Evolutionary conservation across 2,329 filamentous ascomycete genomes (phyloP), one percentile per base, ranked within the genome.

Genomic region (Neonectria punicea): DNA sequence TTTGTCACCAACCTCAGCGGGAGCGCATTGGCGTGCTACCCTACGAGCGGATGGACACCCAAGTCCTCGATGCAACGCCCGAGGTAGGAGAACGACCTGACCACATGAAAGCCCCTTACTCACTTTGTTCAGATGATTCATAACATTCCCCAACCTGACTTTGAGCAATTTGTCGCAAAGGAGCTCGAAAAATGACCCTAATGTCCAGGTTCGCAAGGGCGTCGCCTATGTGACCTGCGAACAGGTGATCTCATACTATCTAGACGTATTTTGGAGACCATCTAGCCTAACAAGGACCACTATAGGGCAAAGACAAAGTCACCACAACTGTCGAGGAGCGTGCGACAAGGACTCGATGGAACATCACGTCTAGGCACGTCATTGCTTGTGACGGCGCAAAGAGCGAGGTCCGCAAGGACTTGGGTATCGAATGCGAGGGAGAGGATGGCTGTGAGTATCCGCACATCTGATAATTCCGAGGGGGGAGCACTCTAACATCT

Each of bases 71-170:
- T 30, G 34, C 16, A 6, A 63, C 61, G 1, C 61, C 61, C 1
- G 61, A 63, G 61, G 61, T 63, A 53, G 13, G 47, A 16, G 16
- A 34, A 5, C 8, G 8, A 14, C 3, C 18, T 34, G 13, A 36
- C n/a, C 13, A 25, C 3, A 25, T 18, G 11, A 14, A 34, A 18
- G 14, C 10, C 20, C 16, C 1, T 32, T 30, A 25, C 6, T 55
- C 5, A 61, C 18, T 10, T 13, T 2, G 22, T 5, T 3, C 11
- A 71, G 53, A 81, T 82, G 80, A 80, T 83, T 25, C 80, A 81
- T 49, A 82, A 82, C 60, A 78, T 82, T 6, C 78, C 80, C 0
- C 80, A 83, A 44, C 80, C 80, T 8, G 73, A 68, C 1, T 80
- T 81, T 61, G 81, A 83, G 50, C 61, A 58, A 22, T 44, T 61